Conservation (phyloP, 805 yeast species). For the Kluyveromyces wickerhamii region DNA sequence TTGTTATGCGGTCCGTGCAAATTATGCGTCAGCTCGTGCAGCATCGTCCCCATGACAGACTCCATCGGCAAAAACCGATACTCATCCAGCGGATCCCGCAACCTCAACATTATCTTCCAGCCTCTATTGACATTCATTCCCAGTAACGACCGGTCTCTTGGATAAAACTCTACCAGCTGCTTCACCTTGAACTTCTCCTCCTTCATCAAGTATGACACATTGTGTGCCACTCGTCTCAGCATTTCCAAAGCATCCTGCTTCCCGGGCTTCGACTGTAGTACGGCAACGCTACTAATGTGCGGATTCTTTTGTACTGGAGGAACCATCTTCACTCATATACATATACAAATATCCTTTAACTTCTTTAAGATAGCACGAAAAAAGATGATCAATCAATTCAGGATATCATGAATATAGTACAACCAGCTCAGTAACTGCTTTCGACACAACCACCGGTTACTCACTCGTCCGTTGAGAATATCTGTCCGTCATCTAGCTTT, state of each 20-base stretch:
- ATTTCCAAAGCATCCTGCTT: constrained; percentile 47
- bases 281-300: constrained; percentile 32
- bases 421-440: too few species aligned
- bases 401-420: too few species aligned
- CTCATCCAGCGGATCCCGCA: constrained; percentile 52
- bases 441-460: too few species aligned
- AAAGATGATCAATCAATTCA: too few species aligned
- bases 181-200: constrained; percentile 58
- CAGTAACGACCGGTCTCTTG: constrained; percentile 52
- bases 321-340: constrained; percentile 1
- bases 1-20: constrained; percentile 72
- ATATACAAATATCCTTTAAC: too few species aligned
- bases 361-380: too few species aligned
- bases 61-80: constrained; percentile 51
- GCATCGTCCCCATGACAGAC: constrained; percentile 68
- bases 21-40: constrained; percentile 86
- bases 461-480: too few species aligned
- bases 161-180: constrained; percentile 71
- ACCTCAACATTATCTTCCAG: constrained; percentile 57
- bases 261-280: constrained; percentile 40
- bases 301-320: constrained; percentile 15
- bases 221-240: constrained; percentile 58
- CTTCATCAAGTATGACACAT: constrained; percentile 74
- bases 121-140: constrained; percentile 85
- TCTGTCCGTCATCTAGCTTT: too few species aligned